Percentiles rank a stretch among this genome's conserved stretches.
Conservation (phyloP, 192 early-diverging fungal genomes). For the Mycoemilia scoparia region DNA sequence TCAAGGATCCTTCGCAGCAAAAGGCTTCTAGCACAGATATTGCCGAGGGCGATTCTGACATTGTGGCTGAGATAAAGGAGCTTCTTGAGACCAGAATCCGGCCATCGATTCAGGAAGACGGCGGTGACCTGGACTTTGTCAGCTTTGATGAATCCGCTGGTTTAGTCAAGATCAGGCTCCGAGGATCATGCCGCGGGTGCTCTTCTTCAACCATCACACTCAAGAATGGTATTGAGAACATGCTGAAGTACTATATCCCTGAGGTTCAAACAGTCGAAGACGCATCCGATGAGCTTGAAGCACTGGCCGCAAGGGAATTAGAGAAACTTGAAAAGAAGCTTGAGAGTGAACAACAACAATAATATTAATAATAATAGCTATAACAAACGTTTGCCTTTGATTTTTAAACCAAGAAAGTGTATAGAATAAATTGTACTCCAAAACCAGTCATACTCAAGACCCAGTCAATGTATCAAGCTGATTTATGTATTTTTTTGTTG, state of each 20-base stretch:
- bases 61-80: constrained; percentile 97
- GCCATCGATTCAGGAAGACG: constrained; percentile 96
- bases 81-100: constrained; percentile 86
- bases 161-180: constrained; percentile 76
- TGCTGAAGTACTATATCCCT: constrained; percentile 97
- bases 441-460: too few relatives aligned
- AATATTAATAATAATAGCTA: too few relatives aligned
- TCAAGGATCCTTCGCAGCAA: constrained; percentile 30
- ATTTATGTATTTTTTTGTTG: too few relatives aligned
- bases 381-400: too few relatives aligned
- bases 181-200: constrained; percentile 91
- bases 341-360: not conserved
- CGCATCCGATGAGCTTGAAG: constrained; percentile 70
- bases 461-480: too few relatives aligned
- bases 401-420: too few relatives aligned
- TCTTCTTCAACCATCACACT: constrained; percentile 75
- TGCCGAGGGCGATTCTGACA: constrained; percentile 71
- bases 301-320: constrained; percentile 66
- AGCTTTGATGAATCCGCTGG: constrained; percentile 67
- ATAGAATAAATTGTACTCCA: too few relatives aligned
- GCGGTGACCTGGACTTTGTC: constrained; percentile 93
- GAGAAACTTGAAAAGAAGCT: constrained; percentile 54
- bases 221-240: constrained; percentile 98
- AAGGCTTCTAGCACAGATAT: constrained; percentile 1
- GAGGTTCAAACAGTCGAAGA: constrained; percentile 80